phyloP scores from a whole-genome alignment of 495 filamentous ascomycete species.

The Penicillium cataractarum region DNA sequence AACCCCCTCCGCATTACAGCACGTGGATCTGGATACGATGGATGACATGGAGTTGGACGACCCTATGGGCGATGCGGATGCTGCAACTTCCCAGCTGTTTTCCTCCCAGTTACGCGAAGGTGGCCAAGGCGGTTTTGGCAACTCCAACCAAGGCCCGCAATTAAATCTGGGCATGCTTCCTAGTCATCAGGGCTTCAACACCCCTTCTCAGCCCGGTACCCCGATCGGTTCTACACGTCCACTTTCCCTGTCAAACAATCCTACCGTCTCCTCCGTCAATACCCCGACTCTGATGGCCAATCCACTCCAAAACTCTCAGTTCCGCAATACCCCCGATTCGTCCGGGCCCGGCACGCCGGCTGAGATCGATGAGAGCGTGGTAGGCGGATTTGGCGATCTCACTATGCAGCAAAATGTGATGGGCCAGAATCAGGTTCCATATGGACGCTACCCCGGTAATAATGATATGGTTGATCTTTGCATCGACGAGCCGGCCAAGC shows the following conservation, averaged over 20 bases:
- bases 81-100: slow-evolving; percentile 63
- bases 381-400: slow-evolving; percentile 53
- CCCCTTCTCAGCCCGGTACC: slow-evolving; percentile 78
- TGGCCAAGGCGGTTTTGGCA: slow-evolving; percentile 68
- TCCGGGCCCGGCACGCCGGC: slow-evolving; percentile 75
- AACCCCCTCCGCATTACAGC: slow-evolving; percentile 44
- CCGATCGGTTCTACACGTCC: slow-evolving; percentile 71
- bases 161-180: slow-evolving; percentile 75
- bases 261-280: slow-evolving; percentile 96
- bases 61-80: slow-evolving; percentile 65
- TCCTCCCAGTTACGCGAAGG: slow-evolving; percentile 55
- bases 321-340: slow-evolving; percentile 70
- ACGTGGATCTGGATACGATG: slow-evolving; percentile 78
- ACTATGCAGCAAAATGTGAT: slow-evolving; percentile 63
- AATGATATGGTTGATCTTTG: slow-evolving; percentile 71
- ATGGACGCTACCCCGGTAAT: slow-evolving; percentile 45
- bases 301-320: slow-evolving; percentile 64
- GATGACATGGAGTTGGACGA: slow-evolving; percentile 99
- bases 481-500: slow-evolving; percentile 95
- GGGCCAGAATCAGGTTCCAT: slow-evolving; percentile 57
- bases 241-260: slow-evolving; percentile 81
- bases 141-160: slow-evolving; percentile 67
- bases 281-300: slow-evolving; percentile 81
- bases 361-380: slow-evolving; percentile 62
- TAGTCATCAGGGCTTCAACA: slow-evolving; percentile 76